Conservation (phyloP, 805 yeast species). For the Cyberlindnera bimundalis region DNA sequence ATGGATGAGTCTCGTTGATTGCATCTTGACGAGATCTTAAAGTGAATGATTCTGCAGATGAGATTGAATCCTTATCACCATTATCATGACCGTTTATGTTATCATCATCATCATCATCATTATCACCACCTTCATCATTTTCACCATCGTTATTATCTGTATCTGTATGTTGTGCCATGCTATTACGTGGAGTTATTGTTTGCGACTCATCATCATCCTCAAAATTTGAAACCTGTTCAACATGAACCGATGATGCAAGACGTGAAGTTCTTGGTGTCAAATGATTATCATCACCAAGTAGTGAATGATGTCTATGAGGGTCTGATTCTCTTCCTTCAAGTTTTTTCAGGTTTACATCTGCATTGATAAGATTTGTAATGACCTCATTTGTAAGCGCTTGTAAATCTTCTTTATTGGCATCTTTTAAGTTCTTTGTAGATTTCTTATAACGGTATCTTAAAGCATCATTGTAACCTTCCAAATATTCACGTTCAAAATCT, state of each 20-base stretch:
- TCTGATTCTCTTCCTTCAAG: slow-evolving; percentile 28
- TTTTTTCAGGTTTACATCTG: slow-evolving; percentile 23
- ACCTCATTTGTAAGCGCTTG: slow-evolving; percentile 20
- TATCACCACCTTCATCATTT: slow-evolving; percentile 1
- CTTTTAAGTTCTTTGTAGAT: slow-evolving; percentile 23
- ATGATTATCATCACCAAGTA: slow-evolving; percentile 6
- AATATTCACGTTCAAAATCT: slow-evolving; percentile 53
- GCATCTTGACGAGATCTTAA: slow-evolving; percentile 93
- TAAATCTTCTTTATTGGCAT: slow-evolving; percentile 10
- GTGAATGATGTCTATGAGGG: slow-evolving; percentile 14
- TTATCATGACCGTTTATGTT: slow-evolving; percentile 39
- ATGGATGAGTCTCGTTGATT: slow-evolving; percentile 94
- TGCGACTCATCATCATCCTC: slow-evolving; percentile 7
- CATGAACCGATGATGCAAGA: slow-evolving; percentile 1
- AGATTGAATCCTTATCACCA: slow-evolving; percentile 36
- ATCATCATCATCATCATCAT: slow-evolving; percentile 27
- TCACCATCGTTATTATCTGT: slow-evolving; percentile 7
- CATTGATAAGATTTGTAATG: slow-evolving; percentile 22
- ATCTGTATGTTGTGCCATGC: no score
- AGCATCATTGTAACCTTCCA: slow-evolving; percentile 75
- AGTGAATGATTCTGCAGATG: slow-evolving; percentile 79
- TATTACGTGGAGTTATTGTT: not conserved
- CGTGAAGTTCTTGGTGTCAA: slow-evolving; percentile 8
- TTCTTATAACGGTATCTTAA: slow-evolving; percentile 44
- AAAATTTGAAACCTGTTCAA: slow-evolving; percentile 8